Evolutionary conservation across 2,329 filamentous ascomycete species (phyloP), one percentile per base, ranked within the genome.

Genomic region (Xylariaceae sp.): DNA sequence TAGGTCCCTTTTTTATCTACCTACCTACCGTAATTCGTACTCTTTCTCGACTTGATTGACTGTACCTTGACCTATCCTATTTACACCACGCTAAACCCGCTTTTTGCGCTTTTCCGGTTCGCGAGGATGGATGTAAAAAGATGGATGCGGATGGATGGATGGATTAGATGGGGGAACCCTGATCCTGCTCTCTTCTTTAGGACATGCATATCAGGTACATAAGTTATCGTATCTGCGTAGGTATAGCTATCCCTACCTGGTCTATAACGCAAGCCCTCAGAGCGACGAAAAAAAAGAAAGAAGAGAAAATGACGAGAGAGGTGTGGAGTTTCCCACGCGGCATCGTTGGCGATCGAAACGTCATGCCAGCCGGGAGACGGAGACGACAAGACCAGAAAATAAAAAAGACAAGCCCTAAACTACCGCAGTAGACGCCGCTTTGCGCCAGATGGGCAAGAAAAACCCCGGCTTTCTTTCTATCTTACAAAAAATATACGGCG

Each of bases 291-390:
- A 48, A 62, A 63, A 61, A 61, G 63, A 58, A 3, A 42, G 13
- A 8, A 42, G 8, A 8, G 11, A 10, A 42, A 42, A 30, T 30
- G 23, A 30, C 23, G 23, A 30, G 23, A 5, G 23, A 5, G 23
- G 23, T 30, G 23, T 4, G 23, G 23, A 30, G 23, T 42, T 13
- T 10, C 58, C 53, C 61, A 65, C 63, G 65, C 65, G 61, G 65
- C 64, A 68, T 57, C 57, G 61, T 66, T 64, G 65, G 60, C 68
- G 63, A 68, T 68, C 65, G 9, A 52, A 64, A 66, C 62, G 53
- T 68, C 63, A 69, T 70, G 66, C 65, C 63, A 67, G 62, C 66
- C 62, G 60, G 65, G 63, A 55, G 23, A 30, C 23, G 23, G 23
- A 30, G 23, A 30, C 23, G 23, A 30, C 23, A 30, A 30, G 23